Conservation (phyloP, 805 yeast genomes). For the Yarrowia sp. region DNA sequence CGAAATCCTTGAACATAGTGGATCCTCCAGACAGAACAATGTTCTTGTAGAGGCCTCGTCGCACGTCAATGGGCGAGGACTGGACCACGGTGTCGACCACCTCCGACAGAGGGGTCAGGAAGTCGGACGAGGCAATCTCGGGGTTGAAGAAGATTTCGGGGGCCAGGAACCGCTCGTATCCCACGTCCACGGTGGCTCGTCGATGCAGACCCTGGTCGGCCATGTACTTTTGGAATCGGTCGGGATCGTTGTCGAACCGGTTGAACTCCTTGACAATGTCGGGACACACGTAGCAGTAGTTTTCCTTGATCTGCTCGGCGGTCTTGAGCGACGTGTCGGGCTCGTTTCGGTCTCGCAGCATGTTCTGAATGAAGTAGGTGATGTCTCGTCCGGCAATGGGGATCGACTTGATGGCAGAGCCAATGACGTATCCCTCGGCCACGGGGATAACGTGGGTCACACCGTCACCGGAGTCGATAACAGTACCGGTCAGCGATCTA, state of each 20-base stretch:
- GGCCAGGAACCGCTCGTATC: constrained; percentile 96
- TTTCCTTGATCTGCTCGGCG: constrained; percentile 96
- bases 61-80: constrained; percentile 95
- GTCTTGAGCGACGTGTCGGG: constrained; percentile 90
- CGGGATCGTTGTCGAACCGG: constrained; percentile 92
- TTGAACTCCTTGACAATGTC: constrained; percentile 96
- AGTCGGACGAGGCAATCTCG: constrained; percentile 94
- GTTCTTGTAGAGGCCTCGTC: constrained; percentile 94
- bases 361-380: constrained; percentile 88
- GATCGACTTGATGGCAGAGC: constrained; percentile 94
- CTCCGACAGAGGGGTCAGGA: constrained; percentile 93
- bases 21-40: constrained; percentile 98
- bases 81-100: constrained; percentile 96
- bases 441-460: constrained; percentile 99
- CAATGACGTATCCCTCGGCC: constrained; percentile 98
- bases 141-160: constrained; percentile 99
- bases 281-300: constrained; percentile 96
- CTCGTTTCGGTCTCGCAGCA: constrained; percentile 97
- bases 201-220: constrained; percentile 78
- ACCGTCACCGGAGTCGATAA: constrained; percentile 98
- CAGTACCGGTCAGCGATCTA: constrained; percentile 96
- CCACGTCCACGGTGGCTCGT: constrained; percentile 81
- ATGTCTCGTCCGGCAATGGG: constrained; percentile 99
- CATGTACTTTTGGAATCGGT: constrained; percentile 89
- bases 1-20: constrained; percentile 98